Percentiles rank a stretch among this genome's conserved stretches.
These are phyloP conservation scores for Ganoderma sinense DNA, from an alignment of 1,284 basidiomycete species.

Conservation along the genomic window DNA sequence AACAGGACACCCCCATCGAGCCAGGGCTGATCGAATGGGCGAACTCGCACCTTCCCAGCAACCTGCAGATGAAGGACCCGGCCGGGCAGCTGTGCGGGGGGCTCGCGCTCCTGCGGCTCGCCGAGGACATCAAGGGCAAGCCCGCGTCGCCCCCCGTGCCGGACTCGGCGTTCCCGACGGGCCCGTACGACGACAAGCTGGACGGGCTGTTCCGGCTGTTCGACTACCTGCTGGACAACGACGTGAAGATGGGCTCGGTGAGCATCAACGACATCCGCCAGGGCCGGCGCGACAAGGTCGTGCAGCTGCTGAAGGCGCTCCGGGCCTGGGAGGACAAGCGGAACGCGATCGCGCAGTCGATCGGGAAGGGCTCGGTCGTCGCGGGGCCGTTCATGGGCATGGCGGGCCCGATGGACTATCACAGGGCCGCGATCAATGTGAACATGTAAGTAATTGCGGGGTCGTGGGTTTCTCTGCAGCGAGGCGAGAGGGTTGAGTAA, in stretches of 20 bases:
- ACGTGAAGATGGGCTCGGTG: slow-evolving; percentile 87
- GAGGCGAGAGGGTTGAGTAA: neutral
- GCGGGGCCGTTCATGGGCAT: slow-evolving; percentile 38
- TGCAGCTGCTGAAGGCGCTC: slow-evolving; percentile 79
- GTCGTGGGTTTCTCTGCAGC: neutral
- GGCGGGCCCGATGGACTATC: slow-evolving; percentile 32
- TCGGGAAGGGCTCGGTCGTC: slow-evolving; percentile 48
- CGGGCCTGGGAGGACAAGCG: slow-evolving; percentile 82
- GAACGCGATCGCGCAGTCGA: slow-evolving; percentile 57
- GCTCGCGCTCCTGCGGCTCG: slow-evolving; percentile 77
- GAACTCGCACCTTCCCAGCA: slow-evolving; percentile 79
- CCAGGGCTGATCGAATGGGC: slow-evolving; percentile 82
- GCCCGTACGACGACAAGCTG: slow-evolving; percentile 76
- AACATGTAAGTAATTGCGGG: neutral
- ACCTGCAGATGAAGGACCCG: slow-evolving; percentile 67
- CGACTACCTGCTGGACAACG: slow-evolving; percentile 89
- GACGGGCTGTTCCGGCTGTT: slow-evolving; percentile 90
- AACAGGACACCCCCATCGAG: slow-evolving; percentile 48
- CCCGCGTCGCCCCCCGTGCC: slow-evolving; percentile 72
- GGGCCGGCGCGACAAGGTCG: slow-evolving; percentile 80
- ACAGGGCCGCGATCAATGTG: neutral
- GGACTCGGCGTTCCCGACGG: slow-evolving; percentile 80
- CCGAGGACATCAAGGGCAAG: slow-evolving; percentile 79
- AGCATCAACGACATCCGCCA: slow-evolving; percentile 91
- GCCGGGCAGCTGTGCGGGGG: slow-evolving; percentile 64